Evolutionary conservation across 1,284 basidiomycete genomes (phyloP).

Genomic region (Pascua sp.): DNA sequence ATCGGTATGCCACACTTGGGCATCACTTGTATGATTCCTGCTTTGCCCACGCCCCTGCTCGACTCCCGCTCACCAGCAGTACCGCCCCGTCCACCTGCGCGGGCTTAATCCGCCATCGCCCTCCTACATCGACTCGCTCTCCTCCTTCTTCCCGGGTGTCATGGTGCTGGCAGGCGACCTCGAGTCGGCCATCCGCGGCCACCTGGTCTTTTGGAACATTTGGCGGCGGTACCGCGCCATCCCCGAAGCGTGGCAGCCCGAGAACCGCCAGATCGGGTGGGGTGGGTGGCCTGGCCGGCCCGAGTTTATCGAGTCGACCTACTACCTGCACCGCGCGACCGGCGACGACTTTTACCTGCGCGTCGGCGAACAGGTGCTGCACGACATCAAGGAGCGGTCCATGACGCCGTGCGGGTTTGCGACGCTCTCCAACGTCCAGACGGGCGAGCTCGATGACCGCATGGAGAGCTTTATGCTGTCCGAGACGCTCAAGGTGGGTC

Average conservation of each 20-base stretch:
- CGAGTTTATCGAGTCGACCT: conserved; percentile 90
- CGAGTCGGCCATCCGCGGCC: conserved; percentile 79
- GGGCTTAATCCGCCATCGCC: conserved; percentile 27
- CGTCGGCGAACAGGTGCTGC: conserved; percentile 76
- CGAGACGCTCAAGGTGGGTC: conserved; percentile 75
- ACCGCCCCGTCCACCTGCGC: conserved; percentile 35
- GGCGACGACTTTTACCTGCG: conserved; percentile 85
- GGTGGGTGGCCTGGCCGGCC: conserved; percentile 77
- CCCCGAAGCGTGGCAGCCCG: conserved; percentile 84
- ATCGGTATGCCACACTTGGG: conserved; percentile 47
- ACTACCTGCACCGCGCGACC: conserved; percentile 89
- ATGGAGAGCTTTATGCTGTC: conserved; percentile 92
- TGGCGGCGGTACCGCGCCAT: conserved; percentile 80
- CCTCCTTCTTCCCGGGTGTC: conserved; percentile 52
- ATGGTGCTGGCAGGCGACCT: conserved; percentile 87
- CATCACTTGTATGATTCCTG: not conserved
- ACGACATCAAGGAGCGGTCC: conserved; percentile 67
- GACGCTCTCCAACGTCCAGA: conserved; percentile 72
- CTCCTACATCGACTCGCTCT: conserved; percentile 48
- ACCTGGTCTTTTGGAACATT: conserved; percentile 81
- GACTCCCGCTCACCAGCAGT: conserved; percentile 19
- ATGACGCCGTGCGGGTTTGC: conserved; percentile 81
- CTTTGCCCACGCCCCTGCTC: too few species aligned
- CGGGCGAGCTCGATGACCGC: conserved; percentile 70
- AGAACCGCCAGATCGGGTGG: conserved; percentile 66